These are phyloP conservation scores for Tuber aestivum DNA, from an alignment of 495 filamentous ascomycete genomes.

Conservation along the genomic window DNA sequence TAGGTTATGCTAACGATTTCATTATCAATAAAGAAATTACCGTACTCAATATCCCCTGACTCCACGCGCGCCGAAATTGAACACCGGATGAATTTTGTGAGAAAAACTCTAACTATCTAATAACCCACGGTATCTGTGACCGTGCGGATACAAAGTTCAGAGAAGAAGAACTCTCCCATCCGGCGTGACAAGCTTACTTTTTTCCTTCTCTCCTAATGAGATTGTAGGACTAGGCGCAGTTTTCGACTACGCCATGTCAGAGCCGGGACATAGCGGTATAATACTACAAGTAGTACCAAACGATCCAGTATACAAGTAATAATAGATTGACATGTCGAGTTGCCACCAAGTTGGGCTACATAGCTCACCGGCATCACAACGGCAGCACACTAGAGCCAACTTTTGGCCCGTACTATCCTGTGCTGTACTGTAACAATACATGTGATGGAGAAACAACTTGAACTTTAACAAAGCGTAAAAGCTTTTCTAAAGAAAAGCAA, in stretches of 20 bases:
- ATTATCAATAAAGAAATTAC: constrained; percentile 1
- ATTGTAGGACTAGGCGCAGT: background rate
- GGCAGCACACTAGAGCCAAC: background rate
- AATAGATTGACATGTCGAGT: background rate
- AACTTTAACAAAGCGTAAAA: background rate
- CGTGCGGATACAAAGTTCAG: constrained; percentile 34
- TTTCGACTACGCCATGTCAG: background rate
- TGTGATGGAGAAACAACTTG: background rate
- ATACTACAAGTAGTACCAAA: too few relatives aligned
- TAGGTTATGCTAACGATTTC: background rate
- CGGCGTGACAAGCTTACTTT: background rate
- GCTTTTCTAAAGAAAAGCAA: background rate
- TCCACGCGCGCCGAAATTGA: background rate
- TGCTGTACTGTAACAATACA: background rate
- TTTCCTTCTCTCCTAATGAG: background rate
- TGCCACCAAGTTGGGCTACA: background rate
- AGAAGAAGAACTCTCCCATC: constrained; percentile 12
- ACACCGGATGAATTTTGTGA: background rate
- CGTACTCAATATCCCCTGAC: background rate
- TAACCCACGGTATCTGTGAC: constrained; percentile 29
- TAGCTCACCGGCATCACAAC: background rate
- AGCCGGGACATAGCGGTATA: background rate
- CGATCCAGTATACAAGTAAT: background rate
- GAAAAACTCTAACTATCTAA: constrained; percentile 30
- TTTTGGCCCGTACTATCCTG: background rate